Percentiles rank a stretch among this genome's conserved stretches.
Evolutionary conservation across 2,329 filamentous ascomycete species (phyloP).

Genomic region (Apiospora hydei): DNA sequence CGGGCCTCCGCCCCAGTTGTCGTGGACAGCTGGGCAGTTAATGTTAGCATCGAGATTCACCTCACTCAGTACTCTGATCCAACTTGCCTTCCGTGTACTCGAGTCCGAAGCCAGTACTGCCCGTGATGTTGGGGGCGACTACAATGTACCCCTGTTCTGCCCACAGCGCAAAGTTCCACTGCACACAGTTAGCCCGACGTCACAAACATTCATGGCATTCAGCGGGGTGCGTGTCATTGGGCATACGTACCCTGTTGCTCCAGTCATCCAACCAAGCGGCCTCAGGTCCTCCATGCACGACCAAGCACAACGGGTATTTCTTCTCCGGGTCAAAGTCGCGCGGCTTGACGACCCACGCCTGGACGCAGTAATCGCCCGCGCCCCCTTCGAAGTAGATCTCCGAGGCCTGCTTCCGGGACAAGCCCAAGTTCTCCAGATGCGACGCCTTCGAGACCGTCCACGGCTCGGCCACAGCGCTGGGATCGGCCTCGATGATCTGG

Average conservation of each 20-base stretch:
- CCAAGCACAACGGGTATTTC: conserved; percentile 48
- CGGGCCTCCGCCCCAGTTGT: conserved; percentile 60
- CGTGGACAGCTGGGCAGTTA: conserved; percentile 50
- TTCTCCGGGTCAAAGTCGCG: conserved; percentile 45
- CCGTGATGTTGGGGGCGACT: conserved; percentile 65
- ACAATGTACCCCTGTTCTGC: conserved; percentile 68
- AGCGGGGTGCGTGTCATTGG: background rate
- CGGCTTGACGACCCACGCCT: conserved; percentile 50
- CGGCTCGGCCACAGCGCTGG: conserved; percentile 31
- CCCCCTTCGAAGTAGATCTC: conserved; percentile 50
- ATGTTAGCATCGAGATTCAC: conserved; percentile 31
- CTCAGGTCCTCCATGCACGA: conserved; percentile 51
- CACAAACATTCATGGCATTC: background rate
- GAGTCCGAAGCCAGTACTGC: conserved; percentile 63
- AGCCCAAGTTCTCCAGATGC: conserved; percentile 40
- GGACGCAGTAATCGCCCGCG: conserved; percentile 44
- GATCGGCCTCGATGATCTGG: conserved; percentile 42
- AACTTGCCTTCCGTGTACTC: conserved; percentile 43
- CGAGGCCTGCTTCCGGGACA: conserved; percentile 46
- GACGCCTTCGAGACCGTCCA: conserved; percentile 42
- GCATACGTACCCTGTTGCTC: conserved; percentile 48
- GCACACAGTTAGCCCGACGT: conserved; percentile 23
- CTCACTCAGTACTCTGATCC: background rate
- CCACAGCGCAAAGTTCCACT: conserved; percentile 63
- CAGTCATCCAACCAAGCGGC: conserved; percentile 60